Conservation (phyloP, 2,329 filamentous ascomycete genomes). For the Fusarium sp. region DNA sequence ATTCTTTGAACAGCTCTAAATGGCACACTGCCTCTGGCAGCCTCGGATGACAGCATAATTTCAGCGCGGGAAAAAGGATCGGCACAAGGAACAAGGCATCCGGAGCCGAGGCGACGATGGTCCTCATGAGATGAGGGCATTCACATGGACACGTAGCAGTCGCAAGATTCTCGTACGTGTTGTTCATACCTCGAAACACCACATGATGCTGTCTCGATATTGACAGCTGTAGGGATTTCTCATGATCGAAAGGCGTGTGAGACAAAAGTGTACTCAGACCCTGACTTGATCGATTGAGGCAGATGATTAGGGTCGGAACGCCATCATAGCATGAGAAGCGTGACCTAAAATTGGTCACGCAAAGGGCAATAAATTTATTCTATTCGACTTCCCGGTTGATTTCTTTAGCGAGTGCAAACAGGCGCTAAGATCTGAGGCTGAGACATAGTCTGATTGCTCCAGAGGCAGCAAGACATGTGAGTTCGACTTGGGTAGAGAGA, state of each 20-base stretch:
- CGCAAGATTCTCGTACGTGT: neutral
- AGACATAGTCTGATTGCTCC: conserved; percentile 10
- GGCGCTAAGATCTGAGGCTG: neutral
- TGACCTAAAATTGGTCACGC: conserved; percentile 38
- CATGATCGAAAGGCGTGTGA: conserved; percentile 31
- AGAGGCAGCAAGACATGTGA: conserved; percentile 6
- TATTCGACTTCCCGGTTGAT: neutral
- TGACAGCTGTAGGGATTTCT: neutral
- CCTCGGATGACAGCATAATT: neutral
- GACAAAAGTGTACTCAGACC: conserved; percentile 33
- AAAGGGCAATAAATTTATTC: neutral
- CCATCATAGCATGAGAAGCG: conserved; percentile 23
- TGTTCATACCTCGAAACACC: conserved; percentile 20
- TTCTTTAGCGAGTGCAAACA: neutral
- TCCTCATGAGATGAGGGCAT: conserved; percentile 39
- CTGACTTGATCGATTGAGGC: conserved; percentile 38
- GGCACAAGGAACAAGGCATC: conserved; percentile 7
- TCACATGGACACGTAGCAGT: conserved; percentile 30
- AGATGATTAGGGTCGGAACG: conserved; percentile 41
- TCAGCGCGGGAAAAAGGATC: neutral
- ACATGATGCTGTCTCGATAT: conserved; percentile 20
- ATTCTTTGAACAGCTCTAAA: neutral
- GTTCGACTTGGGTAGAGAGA: conserved; percentile 17
- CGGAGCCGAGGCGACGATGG: conserved; percentile 18
- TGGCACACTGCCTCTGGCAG: conserved; percentile 7